These are phyloP conservation scores for Colletotrichum gloeosporioides DNA, from an alignment of 2,329 filamentous ascomycete species.

Conservation along the genomic window DNA sequence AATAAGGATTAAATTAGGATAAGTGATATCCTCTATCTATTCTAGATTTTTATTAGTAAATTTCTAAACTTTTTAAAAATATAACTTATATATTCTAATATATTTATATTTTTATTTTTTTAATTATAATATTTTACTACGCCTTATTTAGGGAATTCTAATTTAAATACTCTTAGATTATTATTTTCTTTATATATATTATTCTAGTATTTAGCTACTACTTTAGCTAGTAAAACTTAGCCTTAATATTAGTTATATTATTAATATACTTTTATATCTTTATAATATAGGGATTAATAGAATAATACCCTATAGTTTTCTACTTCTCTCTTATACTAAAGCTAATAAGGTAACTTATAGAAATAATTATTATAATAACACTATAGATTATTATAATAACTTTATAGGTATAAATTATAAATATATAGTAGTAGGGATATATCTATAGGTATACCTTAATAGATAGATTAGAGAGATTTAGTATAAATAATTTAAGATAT, in stretches of 20 bases:
- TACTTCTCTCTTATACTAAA: not conserved
- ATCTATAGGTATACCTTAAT: not conserved
- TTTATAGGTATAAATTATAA: not conserved
- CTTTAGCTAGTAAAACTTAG: not conserved
- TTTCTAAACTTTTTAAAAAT: too few relatives aligned
- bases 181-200: not conserved
- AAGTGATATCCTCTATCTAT: too few relatives aligned
- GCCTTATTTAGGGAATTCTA: not conserved
- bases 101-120: too few relatives aligned
- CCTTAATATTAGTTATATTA: not conserved
- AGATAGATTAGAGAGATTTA: not conserved
- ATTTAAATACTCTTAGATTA: not conserved
- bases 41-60: too few relatives aligned
- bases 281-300: not conserved
- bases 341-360: not conserved
- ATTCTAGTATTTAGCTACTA: not conserved
- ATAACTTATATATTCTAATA: too few relatives aligned
- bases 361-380: not conserved
- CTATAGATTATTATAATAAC: too few relatives aligned
- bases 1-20: too few relatives aligned
- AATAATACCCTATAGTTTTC: not conserved
- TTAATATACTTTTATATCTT: not conserved
- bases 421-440: not conserved
- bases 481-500: not conserved
- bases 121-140: not conserved